Base-by-base conservation (phyloP, 1,284 basidiomycete genomes). In the Sphaerobolus stellatus region DNA sequence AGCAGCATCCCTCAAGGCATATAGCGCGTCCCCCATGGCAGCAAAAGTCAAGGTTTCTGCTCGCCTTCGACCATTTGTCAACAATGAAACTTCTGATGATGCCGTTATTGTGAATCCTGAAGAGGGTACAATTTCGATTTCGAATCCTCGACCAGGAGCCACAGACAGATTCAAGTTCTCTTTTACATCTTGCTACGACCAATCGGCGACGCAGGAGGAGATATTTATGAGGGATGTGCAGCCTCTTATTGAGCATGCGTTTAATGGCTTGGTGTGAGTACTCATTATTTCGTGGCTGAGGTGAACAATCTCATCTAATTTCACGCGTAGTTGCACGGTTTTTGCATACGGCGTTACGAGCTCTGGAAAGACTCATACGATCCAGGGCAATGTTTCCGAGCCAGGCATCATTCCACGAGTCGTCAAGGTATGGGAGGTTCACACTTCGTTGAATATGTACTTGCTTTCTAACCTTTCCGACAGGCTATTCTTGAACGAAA, bases 341-440 rank as follows among this genome's bases (percentile, higher is more conserved):
- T 90, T 91, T 59, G 88, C 88, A 1, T 91, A 91, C 67, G 88
- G 88, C 7, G 88, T 91, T 16, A 90, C 88, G 5, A 89, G 86
- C 4, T 89, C 87, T 13, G 88, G 88, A 16, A 91, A 91, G 73
- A 90, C 88, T 0, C 83, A 91, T 68, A 93, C 91, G 0, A 93
- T 94, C 87, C 90, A 92, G 68, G 90, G 90, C 29, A 83, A 78
- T 4, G 74, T 70, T 36, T 51, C 71, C 0, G 75, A 88, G 38
- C 87, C 88, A 29, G 90, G 91, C 0, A 82, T 92, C 48, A 92
- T 92, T 58, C 88, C 88, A n/a, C 77, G 88, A 44, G 82, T 84
- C 2, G 83, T 92, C 18, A 68, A 81, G 64, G 88, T 85, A 53
- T n/a, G n/a, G n/a, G n/a, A n/a, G 45, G 25, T 44, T 24, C 38